These are phyloP conservation scores for Cadophora malorum DNA, from an alignment of 2,329 filamentous ascomycete genomes.

Conservation along the genomic window DNA sequence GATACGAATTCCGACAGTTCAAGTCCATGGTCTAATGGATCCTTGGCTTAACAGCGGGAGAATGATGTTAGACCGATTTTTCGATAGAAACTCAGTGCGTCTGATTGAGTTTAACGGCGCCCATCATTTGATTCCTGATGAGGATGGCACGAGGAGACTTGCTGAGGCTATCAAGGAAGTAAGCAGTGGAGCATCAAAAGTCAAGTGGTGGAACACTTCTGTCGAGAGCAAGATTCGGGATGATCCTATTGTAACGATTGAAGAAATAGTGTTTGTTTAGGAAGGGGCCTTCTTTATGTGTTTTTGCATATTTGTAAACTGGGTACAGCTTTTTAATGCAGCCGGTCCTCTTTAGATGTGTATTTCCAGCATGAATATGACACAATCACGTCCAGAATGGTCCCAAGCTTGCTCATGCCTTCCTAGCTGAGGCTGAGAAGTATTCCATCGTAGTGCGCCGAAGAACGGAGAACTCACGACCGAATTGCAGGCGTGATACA, in stretches of 20 bases:
- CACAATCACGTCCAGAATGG: no score
- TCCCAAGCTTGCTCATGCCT: no score
- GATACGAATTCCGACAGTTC: constrained; percentile 10
- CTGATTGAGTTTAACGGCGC: constrained; percentile 8
- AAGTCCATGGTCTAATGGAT: constrained; percentile 9
- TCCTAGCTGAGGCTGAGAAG: no score
- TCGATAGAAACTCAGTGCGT: neutral
- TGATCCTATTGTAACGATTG: neutral
- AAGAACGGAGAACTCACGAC: no score
- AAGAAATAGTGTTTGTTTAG: neutral
- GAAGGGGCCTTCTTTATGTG: neutral
- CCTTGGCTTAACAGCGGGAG: constrained; percentile 3
- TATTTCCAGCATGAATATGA: no score
- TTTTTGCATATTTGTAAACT: neutral
- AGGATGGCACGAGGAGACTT: constrained; percentile 9
- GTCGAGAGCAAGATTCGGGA: neutral
- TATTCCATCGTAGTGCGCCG: no score
- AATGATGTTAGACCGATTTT: neutral
- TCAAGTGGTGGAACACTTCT: neutral
- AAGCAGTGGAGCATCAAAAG: neutral
- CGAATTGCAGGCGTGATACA: no score
- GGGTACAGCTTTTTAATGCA: neutral
- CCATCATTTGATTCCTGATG: constrained; percentile 12
- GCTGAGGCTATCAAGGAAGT: constrained; percentile 7
- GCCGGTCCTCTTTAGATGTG: neutral